These are phyloP conservation scores for Zymoseptoria pseudotritici DNA, from an alignment of 2,329 filamentous ascomycete species.

Conservation along the genomic window DNA sequence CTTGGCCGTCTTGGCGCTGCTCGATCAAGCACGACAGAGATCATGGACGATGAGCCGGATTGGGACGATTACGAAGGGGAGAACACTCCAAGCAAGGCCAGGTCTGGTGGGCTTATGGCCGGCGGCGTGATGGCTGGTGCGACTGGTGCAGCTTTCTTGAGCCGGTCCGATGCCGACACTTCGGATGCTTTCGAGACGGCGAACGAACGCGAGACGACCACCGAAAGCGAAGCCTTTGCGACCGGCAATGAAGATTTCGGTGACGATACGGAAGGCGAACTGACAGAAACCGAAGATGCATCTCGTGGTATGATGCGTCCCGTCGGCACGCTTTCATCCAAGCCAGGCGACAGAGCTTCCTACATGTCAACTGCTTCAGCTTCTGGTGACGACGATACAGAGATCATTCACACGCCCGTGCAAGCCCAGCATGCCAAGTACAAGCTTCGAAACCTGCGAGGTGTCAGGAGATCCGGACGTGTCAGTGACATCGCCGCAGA, in stretches of 20 bases:
- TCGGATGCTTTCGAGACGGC: constrained; percentile 62
- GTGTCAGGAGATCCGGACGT: constrained; percentile 42
- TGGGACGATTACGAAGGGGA: constrained; percentile 78
- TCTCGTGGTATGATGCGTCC: constrained; percentile 11
- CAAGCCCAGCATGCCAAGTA: constrained; percentile 61
- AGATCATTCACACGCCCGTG: constrained; percentile 52
- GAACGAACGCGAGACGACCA: constrained; percentile 66
- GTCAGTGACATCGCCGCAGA: constrained; percentile 34
- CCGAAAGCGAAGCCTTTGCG: constrained; percentile 82
- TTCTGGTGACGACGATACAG: constrained; percentile 59
- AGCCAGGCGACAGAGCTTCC: constrained; percentile 55
- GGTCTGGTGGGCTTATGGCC: constrained; percentile 17
- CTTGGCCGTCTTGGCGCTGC: constrained; percentile 68
- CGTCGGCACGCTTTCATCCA: constrained; percentile 29
- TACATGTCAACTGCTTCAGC: constrained; percentile 85
- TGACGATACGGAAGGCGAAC: constrained; percentile 58
- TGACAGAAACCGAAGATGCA: constrained; percentile 74
- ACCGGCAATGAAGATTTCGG: constrained; percentile 76
- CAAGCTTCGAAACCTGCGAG: constrained; percentile 63
- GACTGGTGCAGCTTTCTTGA: constrained; percentile 50
- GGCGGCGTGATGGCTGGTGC: constrained; percentile 30
- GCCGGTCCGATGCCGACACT: constrained; percentile 56
- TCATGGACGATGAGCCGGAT: constrained; percentile 71
- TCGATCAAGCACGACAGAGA: constrained; percentile 67
- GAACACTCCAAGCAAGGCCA: constrained; percentile 48